Base-by-base conservation (phyloP, 148 eudicot genomes). In the Chenopodium suecicum region DNA sequence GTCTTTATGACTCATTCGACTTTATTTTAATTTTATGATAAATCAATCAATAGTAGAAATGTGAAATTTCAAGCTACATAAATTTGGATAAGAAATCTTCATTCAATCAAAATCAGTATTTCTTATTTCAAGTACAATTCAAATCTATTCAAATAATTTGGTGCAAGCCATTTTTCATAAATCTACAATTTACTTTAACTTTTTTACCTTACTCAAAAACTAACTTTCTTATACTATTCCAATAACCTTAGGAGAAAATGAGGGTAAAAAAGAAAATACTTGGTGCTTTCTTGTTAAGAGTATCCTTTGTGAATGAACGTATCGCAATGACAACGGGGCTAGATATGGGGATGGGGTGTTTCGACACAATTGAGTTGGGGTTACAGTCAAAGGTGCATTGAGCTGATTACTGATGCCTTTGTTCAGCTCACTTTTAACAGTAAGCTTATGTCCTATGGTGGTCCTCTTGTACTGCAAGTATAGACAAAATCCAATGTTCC, bases 401-500 rank as follows among this genome's bases (percentile, higher is more conserved):
- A 37, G 32, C 9, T 27, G 47, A 23, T 41, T 76, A 70, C 62
- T 64, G 78, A 58, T 74, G 52, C 58, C 34, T 72, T 73, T 56
- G 47, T 8, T 70, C 10, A 9, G 17, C 8, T 50, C 27, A 68
- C 62, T 52, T 63, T 63, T 48, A 31, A 12, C 63, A 78, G 71
- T 48, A 34, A 25, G 63, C 66, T 73, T 77, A 69, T 77, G 81
- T 54, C 81, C 74, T 11, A 20, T 66, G 44, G 86, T 84, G 84
- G 84, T 84, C 86, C 86, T 84, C 25, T 84, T 73, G 66, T 69
- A 56, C 37, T 34, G 16, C 81, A 66, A 52, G 69, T 77, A 12
- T 84, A 81, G 86, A 84, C 86, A 84, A 81, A 84, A 84, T 1
- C 22, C 25, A 4, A 63, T 81, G 84, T 77, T 63, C 31, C 79